Percentiles rank a stretch among this genome's conserved stretches.
phyloP scores from a whole-genome alignment of 2,329 filamentous ascomycete species.

The Zalaria sp. region DNA sequence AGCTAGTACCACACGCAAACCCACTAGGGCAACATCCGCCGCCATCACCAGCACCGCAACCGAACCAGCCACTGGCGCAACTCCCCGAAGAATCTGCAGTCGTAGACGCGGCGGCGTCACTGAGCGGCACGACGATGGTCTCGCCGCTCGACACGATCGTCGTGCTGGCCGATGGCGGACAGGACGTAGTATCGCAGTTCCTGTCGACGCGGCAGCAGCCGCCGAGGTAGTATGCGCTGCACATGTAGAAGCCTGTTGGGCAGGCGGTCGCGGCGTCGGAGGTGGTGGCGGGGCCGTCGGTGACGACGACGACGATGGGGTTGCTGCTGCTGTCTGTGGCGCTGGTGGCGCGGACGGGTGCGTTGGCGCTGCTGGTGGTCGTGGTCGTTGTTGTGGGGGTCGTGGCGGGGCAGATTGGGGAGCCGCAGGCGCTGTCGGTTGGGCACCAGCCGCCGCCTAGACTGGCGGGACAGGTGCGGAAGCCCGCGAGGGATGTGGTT shows the following conservation, averaged over 20 bases:
- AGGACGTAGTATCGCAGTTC: constrained; percentile 69
- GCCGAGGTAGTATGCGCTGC: constrained; percentile 63
- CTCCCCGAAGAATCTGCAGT: constrained; percentile 16
- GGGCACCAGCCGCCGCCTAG: constrained; percentile 37
- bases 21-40: constrained; percentile 76
- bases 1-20: constrained; percentile 62
- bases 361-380: constrained; percentile 1
- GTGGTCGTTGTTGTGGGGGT: constrained; percentile 13
- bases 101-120: constrained; percentile 17
- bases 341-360: constrained; percentile 26
- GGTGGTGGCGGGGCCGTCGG: constrained; percentile 6
- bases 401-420: constrained; percentile 22
- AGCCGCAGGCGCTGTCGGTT: constrained; percentile 28
- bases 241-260: constrained; percentile 85
- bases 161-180: constrained; percentile 47
- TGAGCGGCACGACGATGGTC: constrained; percentile 53
- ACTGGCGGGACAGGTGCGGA: constrained; percentile 29
- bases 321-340: constrained; percentile 20
- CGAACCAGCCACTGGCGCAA: constrained; percentile 71
- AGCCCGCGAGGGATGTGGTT: constrained; percentile 27
- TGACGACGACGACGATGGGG: constrained; percentile 8
- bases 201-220: constrained; percentile 83
- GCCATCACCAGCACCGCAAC: constrained; percentile 49
- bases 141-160: constrained; percentile 49
- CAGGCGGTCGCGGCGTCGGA: constrained; percentile 34